Percentiles rank a stretch among this genome's conserved stretches.
phyloP scores from a whole-genome alignment of 1,284 basidiomycete species.

The Fomitopsis palustris region DNA sequence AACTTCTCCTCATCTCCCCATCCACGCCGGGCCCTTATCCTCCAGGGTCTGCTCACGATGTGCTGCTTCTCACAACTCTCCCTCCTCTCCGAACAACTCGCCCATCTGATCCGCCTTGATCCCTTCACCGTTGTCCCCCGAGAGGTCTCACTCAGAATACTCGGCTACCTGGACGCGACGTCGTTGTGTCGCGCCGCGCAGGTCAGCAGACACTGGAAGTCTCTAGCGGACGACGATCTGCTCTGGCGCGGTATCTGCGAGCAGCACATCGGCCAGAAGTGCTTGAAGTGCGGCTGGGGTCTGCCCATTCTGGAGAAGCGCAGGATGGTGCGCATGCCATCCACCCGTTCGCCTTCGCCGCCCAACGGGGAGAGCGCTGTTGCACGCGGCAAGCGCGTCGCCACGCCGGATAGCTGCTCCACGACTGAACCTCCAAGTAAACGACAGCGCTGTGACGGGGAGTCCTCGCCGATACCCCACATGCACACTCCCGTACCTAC shows the following conservation, averaged over 20 bases:
- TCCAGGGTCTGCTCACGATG: conserved; percentile 98
- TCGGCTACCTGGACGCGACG: conserved; percentile 92
- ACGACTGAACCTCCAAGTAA: conserved; percentile 36
- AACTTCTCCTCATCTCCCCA: conserved; percentile 95
- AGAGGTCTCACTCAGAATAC: conserved; percentile 87
- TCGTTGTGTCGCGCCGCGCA: conserved; percentile 96
- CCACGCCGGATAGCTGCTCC: conserved; percentile 30
- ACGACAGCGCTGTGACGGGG: conserved; percentile 40
- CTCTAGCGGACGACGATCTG: conserved; percentile 92
- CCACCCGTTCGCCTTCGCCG: conserved; percentile 32
- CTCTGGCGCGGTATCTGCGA: conserved; percentile 98
- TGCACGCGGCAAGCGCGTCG: conserved; percentile 19
- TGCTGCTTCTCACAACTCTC: conserved; percentile 99
- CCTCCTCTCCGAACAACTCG: conserved; percentile 89
- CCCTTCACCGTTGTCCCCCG: conserved; percentile 91
- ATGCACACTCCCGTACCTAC: conserved; percentile 7
- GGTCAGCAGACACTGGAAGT: conserved; percentile 85
- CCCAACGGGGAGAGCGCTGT: conserved; percentile 24
- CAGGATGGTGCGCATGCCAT: conserved; percentile 39
- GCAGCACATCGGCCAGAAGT: conserved; percentile 98
- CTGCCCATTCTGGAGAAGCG: conserved; percentile 86
- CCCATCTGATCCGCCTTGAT: conserved; percentile 92
- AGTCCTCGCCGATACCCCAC: not conserved
- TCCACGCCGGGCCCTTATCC: conserved; percentile 86
- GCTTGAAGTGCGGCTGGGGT: conserved; percentile 97